phyloP scores from a whole-genome alignment of 129 eudicot species.

The Tagetes patula region DNA sequence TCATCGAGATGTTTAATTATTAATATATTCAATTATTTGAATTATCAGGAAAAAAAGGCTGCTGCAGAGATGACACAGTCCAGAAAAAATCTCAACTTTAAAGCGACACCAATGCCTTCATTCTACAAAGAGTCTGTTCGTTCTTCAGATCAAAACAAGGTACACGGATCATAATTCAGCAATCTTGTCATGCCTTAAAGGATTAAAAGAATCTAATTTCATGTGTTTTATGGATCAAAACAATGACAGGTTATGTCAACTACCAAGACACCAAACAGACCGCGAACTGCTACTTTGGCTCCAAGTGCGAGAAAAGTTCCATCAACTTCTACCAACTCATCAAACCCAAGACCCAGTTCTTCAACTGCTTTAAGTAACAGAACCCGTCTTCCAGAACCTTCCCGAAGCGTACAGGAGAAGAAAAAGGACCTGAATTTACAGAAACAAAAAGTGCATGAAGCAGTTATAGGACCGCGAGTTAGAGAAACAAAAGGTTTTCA shows the following conservation, averaged over 20 bases:
- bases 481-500: constrained; percentile 28
- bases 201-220: neutral
- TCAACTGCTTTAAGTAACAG: constrained; percentile 32
- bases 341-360: constrained; percentile 33
- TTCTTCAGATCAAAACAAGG: constrained; percentile 49
- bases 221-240: neutral
- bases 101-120: constrained; percentile 79
- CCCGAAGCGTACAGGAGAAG: constrained; percentile 15
- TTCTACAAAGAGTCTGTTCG: constrained; percentile 51
- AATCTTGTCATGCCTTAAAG: neutral
- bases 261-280: constrained; percentile 35
- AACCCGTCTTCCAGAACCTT: constrained; percentile 29
- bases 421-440: constrained; percentile 24
- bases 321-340: constrained; percentile 29
- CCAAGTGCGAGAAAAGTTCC: constrained; percentile 21
- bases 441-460: constrained; percentile 20
- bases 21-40: neutral
- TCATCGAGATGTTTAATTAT: neutral
- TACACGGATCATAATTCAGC: constrained; percentile 5
- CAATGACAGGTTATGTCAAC: constrained; percentile 37
- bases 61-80: constrained; percentile 49
- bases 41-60: constrained; percentile 49
- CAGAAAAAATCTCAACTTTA: constrained; percentile 53
- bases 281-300: constrained; percentile 26
- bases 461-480: constrained; percentile 27